Conservation (phyloP, 345 rosid species). For the Anacardium occidentale region DNA sequence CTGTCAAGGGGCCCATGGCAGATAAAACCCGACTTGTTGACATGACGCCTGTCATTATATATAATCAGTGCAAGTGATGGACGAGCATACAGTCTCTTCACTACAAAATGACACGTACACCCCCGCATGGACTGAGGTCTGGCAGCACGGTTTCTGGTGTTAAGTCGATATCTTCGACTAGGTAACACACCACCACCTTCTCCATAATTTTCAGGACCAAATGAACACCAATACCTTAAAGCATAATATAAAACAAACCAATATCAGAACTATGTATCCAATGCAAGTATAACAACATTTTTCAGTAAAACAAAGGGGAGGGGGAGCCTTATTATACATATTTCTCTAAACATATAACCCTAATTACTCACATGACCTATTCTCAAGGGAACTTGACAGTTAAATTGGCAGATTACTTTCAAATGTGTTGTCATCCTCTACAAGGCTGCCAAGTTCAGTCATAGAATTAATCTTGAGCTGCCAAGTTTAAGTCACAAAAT, state of each 20-base stretch:
- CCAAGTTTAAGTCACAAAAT: background rate
- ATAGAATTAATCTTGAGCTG: background rate
- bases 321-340: too few species aligned
- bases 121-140: slow-evolving; percentile 99
- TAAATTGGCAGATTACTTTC: background rate
- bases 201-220: slow-evolving; percentile 97
- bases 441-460: background rate
- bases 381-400: background rate
- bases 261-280: background rate
- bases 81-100: slow-evolving; percentile 76
- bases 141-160: slow-evolving; percentile 81
- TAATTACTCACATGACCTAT: slow-evolving; percentile 9
- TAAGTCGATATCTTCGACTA: slow-evolving; percentile 78
- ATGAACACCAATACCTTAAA: slow-evolving; percentile 90
- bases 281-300: background rate
- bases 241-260: background rate
- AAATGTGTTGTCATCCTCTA: background rate
- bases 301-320: too few species aligned
- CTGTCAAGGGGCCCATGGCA: slow-evolving; percentile 95
- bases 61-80: slow-evolving; percentile 74
- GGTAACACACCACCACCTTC: slow-evolving; percentile 90
- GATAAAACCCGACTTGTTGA: slow-evolving; percentile 78
- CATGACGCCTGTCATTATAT: slow-evolving; percentile 78
- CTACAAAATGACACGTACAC: slow-evolving; percentile 82
- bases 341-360: background rate